Conservation (phyloP, 73 alveolate species). For the Tetrahymena elliotti region DNA sequence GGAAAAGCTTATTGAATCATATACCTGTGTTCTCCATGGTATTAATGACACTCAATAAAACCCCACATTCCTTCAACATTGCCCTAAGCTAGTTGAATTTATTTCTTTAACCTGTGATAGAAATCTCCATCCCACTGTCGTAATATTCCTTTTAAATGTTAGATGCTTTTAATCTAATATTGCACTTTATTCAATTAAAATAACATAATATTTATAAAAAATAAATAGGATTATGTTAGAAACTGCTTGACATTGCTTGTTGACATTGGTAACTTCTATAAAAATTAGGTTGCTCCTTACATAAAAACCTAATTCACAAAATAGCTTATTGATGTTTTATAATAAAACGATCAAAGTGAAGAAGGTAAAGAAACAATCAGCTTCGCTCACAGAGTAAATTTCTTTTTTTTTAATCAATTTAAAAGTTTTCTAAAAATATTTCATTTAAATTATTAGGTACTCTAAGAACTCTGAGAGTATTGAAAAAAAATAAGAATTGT, state of each 20-base stretch:
- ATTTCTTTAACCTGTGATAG: neutral
- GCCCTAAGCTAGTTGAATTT: neutral
- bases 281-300: neutral
- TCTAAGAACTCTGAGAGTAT: neutral
- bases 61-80: neutral
- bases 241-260: neutral
- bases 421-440: too few species aligned
- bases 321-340: neutral
- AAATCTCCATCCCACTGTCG: neutral
- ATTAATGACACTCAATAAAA: neutral
- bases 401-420: neutral
- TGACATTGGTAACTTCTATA: neutral
- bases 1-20: neutral
- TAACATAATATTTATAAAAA: neutral
- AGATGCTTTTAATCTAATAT: neutral
- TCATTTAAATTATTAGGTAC: neutral
- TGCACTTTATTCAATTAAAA: neutral
- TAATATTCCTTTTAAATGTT: neutral
- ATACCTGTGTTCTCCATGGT: neutral
- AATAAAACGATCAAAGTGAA: neutral
- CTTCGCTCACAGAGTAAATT: neutral
- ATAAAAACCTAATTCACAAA: neutral
- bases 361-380: neutral
- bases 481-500: neutral
- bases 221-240: neutral